A percentile compares a stretch with the other conserved stretches of the same genome.
phyloP scores from a whole-genome alignment of 371 early-diverging fungal species.

The Mortierella sp. region DNA sequence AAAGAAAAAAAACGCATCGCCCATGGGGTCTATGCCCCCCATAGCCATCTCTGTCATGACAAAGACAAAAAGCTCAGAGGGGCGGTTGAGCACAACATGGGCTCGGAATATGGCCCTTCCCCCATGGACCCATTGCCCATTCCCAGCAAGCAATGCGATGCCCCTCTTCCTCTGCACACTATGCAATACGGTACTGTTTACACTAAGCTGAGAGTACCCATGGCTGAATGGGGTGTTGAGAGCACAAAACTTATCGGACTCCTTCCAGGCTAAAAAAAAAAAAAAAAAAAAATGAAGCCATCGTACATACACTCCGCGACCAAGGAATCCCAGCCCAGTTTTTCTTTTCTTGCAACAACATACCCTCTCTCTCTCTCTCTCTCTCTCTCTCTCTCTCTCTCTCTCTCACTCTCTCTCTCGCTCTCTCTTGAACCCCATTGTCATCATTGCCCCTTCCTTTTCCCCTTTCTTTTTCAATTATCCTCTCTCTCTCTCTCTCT shows the following conservation, averaged over 20 bases:
- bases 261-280: background rate
- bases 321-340: background rate
- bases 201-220: background rate
- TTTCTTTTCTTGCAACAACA: background rate
- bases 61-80: constrained; percentile 1
- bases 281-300: background rate
- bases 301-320: background rate
- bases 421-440: background rate
- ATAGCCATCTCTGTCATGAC: background rate
- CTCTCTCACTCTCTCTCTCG: no score
- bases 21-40: constrained; percentile 8
- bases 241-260: constrained; percentile 15
- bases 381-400: no score
- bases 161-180: background rate
- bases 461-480: background rate
- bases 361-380: background rate
- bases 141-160: constrained; percentile 48
- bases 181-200: background rate
- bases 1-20: constrained; percentile 6
- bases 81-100: constrained; percentile 14
- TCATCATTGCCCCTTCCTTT: background rate
- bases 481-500: background rate
- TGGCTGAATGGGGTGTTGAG: constrained; percentile 2
- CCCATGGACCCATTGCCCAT: constrained; percentile 29
- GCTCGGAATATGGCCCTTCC: constrained; percentile 21